Percentiles rank a stretch among this genome's conserved stretches.
Evolutionary conservation across 164 flowering plant species (phyloP).

Genomic region (Brasenia schreberi): DNA sequence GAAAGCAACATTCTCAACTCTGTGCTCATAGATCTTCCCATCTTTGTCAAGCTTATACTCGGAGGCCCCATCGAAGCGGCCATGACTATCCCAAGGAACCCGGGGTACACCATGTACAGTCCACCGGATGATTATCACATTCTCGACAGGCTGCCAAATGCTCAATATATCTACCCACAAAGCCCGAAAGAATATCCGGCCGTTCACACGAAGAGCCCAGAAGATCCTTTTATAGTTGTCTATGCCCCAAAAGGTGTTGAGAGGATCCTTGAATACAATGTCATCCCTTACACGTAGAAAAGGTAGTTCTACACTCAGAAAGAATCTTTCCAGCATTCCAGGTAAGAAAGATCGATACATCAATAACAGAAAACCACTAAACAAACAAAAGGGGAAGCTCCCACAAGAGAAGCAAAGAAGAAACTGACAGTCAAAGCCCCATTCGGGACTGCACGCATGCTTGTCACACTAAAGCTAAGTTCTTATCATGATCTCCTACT

Average conservation of each 20-base stretch:
- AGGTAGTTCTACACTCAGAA: neutral
- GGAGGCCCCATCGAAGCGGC: constrained; percentile 76
- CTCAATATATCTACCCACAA: constrained; percentile 54
- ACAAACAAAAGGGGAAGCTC: neutral
- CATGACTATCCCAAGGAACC: constrained; percentile 73
- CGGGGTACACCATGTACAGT: constrained; percentile 68
- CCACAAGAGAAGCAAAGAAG: no score
- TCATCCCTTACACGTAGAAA: constrained; percentile 48
- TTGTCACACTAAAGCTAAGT: no score
- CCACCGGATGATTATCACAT: constrained; percentile 66
- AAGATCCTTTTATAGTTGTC: constrained; percentile 73
- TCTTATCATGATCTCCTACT: no score
- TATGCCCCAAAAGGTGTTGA: constrained; percentile 67
- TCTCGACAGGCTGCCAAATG: constrained; percentile 74
- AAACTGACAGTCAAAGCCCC: no score
- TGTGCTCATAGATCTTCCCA: constrained; percentile 78
- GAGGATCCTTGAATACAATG: constrained; percentile 68
- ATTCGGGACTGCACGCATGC: no score
- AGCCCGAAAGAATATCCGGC: constrained; percentile 60
- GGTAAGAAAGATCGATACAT: no score
- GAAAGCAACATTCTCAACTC: constrained; percentile 61
- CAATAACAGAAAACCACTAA: neutral
- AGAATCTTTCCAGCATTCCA: neutral
- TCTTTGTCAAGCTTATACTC: constrained; percentile 70
- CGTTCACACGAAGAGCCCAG: constrained; percentile 67